Base-by-base conservation (phyloP, 2,329 filamentous ascomycete species). In the Penicillium griseofulvum region DNA sequence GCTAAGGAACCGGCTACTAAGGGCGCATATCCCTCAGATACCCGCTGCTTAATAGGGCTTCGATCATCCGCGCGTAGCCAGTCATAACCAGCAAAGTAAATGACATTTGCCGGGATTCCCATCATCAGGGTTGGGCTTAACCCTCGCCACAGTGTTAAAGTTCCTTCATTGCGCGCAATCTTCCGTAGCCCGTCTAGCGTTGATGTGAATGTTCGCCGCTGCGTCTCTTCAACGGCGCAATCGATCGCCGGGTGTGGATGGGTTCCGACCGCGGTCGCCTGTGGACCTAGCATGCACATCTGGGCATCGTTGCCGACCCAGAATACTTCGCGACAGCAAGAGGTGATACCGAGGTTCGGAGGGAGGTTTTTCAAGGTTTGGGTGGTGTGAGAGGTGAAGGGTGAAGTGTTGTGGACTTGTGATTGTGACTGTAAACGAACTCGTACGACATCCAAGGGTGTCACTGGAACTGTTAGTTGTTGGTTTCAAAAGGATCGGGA, bases 21-120 rank as follows among this genome's bases (percentile, higher is more conserved):
- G 0, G 94, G 91, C 6, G 89, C 86, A 64, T 90, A 91, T 9
- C 84, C 81, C 62, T 93, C 89, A 14, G 83, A 82, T 10, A 87
- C 71, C 19, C 81, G 64, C 39, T 78, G 80, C 34, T 81, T 82
- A 59, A 97, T 83, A 0, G 91, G 92, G 63, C 90, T 96, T 39
- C 76, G 77, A 1, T 80, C 78, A 65, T 90, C 88, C 61, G 83
- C 89, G 34, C 94, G 87, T 55, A 99, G 73, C 88, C 91, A 97
- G 69, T 99, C 94, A 74, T 99, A 99, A 37, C 94, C 94, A 12
- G 94, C 95, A 68, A 97, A 97, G 76, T 99, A 99, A 62, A 99
- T 97, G 63, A 99, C 94, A 71, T 99, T 99, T 26, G 87, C 91
- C 0, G 94, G 94, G 6, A 99, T 83, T 0, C 91, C 87, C 94